Conservation (phyloP, 2,329 filamentous ascomycete genomes). For the Penicillium sclerotigenum region DNA sequence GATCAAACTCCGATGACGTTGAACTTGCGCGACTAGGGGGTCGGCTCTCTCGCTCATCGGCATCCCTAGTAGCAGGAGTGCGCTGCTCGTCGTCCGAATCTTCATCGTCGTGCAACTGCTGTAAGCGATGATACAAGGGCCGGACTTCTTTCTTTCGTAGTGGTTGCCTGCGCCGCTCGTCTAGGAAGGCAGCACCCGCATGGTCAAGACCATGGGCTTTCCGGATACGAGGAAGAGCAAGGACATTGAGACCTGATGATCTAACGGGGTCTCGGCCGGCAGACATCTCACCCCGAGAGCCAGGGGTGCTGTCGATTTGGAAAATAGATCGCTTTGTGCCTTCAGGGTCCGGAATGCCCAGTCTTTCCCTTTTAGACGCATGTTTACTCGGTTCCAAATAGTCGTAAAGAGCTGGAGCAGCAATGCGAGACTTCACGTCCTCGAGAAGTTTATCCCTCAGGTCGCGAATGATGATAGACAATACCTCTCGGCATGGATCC, state of each 20-base stretch:
- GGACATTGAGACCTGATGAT: conserved; percentile 52
- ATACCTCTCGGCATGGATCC: conserved; percentile 83
- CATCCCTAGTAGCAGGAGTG: conserved; percentile 67
- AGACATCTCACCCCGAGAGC: conserved; percentile 43
- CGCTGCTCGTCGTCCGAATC: conserved; percentile 82
- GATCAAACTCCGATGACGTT: conserved; percentile 51
- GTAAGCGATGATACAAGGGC: conserved; percentile 75
- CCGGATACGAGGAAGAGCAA: conserved; percentile 70
- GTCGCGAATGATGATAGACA: conserved; percentile 74
- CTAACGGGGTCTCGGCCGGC: conserved; percentile 40
- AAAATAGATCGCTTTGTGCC: conserved; percentile 56
- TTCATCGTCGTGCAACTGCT: conserved; percentile 70
- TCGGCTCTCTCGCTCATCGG: conserved; percentile 80
- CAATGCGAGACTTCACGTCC: conserved; percentile 84
- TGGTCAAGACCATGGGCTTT: conserved; percentile 60
- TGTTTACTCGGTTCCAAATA: conserved; percentile 82
- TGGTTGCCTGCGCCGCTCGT: conserved; percentile 61
- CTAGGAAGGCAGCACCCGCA: conserved; percentile 62
- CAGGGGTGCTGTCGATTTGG: conserved; percentile 64
- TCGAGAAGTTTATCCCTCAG: conserved; percentile 81
- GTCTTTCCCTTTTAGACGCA: conserved; percentile 69
- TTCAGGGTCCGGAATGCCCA: conserved; percentile 71
- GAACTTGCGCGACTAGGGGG: conserved; percentile 68
- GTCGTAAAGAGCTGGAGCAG: conserved; percentile 73
- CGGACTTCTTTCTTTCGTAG: conserved; percentile 63